Evolutionary conservation across 148 eudicot genomes (phyloP), one percentile per base, ranked within the genome.

Genomic region (Linanthus parryae): DNA sequence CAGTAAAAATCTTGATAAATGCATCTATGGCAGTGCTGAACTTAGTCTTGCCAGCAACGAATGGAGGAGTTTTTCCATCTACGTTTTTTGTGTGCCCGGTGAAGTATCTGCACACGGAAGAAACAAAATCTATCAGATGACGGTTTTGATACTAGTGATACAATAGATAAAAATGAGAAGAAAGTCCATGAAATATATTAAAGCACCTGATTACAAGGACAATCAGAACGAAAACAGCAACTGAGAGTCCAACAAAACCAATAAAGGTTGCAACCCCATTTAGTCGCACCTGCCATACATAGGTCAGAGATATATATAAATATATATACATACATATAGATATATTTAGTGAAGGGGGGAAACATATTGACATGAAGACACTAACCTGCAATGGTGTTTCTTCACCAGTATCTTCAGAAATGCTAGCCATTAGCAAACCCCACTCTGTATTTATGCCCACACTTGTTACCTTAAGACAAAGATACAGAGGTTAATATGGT

Each of bases 401-500:
- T 76, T 92, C 98, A 47, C 98, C 96, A 64, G 74, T 87, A 64
- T 92, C 98, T 77, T 92, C 98, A 39, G 98, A 81, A 47, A 92
- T 87, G 76, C 96, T 87, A 10, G 98, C 94, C 98, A 87, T 92
- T 38, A 87, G 90, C 73, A 92, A 68, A 39, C 98, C 98, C 96
- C 98, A 92, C 67, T 91, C 95, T 31, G 97, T 91, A 68, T 83
- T 91, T 48, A 86, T 71, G 42, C 97, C 97, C 61, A 92, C 98
- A 65, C 85, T 70, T 57, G 90, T 87, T 17, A 92, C 98, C 98
- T 92, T 64, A 39, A 61, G 64, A 36, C 14, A 66, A 48, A 48
- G 35, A 29, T 9, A 42, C 11, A 15, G 7, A 14, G 20, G 8
- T 45, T 30, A 54, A 48, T 24, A 31, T 23, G 29, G 47, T 50